phyloP scores from a whole-genome alignment of 202 grass and related monocot genomes.

The Sporobolus alterniflorus region DNA sequence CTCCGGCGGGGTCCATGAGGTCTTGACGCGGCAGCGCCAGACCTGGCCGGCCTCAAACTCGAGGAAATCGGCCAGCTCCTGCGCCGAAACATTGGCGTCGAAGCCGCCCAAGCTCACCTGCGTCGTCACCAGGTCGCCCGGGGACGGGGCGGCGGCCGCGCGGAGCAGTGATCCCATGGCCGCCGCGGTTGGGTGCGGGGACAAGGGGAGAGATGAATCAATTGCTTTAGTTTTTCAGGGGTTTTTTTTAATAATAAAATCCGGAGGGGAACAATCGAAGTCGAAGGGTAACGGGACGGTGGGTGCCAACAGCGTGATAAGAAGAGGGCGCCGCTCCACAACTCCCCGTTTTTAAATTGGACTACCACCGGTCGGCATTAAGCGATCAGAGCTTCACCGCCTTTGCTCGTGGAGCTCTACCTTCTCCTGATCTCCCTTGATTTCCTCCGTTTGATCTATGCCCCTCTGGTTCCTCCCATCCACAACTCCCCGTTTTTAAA shows the following conservation, averaged over 20 bases:
- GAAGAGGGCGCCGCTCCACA: too few relatives aligned
- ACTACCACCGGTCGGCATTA: too few relatives aligned
- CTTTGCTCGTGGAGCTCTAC: too few relatives aligned
- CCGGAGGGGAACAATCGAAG: neutral
- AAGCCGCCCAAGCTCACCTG: constrained; percentile 81
- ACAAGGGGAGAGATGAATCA: neutral
- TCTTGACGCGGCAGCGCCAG: constrained; percentile 94
- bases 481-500: too few relatives aligned
- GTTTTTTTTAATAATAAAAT: neutral
- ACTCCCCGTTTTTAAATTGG: too few relatives aligned
- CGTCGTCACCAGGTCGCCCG: constrained; percentile 48
- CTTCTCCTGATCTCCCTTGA: too few relatives aligned
- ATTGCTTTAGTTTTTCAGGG: neutral
- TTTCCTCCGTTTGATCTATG: too few relatives aligned
- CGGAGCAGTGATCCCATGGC: constrained; percentile 36
- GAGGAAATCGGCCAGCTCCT: constrained; percentile 52
- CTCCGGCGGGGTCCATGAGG: constrained; percentile 78
- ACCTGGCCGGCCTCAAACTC: constrained; percentile 70
- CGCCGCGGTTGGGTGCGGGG: neutral
- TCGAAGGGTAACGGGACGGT: too few relatives aligned
- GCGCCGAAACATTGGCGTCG: constrained; percentile 44
- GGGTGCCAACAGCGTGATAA: neutral
- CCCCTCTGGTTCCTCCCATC: too few relatives aligned
- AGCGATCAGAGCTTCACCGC: too few relatives aligned
- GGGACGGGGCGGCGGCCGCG: neutral